Conservation (phyloP, 2,329 filamentous ascomycete species). For the Penicillium carneum region DNA sequence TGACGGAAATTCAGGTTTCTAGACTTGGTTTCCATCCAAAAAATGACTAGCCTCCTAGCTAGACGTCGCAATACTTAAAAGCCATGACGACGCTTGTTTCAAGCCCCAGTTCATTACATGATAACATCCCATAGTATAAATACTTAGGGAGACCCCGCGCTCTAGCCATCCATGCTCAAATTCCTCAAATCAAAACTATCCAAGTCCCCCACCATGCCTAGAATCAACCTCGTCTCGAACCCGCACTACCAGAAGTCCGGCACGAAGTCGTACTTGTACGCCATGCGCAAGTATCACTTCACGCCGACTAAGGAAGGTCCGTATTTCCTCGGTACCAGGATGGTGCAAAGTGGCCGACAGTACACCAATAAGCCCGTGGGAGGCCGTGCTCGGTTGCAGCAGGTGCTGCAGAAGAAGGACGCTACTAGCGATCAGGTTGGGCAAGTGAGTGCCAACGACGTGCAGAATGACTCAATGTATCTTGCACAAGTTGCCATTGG, state of each 20-base stretch:
- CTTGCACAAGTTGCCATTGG: slow-evolving; percentile 70
- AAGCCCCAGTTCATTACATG: slow-evolving; percentile 2
- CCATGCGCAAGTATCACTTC: slow-evolving; percentile 69
- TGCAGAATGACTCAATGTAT: slow-evolving; percentile 72
- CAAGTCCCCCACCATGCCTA: slow-evolving; percentile 47
- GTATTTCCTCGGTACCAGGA: slow-evolving; percentile 61
- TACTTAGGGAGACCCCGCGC: neutral
- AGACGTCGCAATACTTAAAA: neutral
- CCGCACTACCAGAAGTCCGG: slow-evolving; percentile 66
- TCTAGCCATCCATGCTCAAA: slow-evolving; percentile 18
- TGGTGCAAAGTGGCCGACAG: slow-evolving; percentile 59
- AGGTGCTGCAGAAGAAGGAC: slow-evolving; percentile 60
- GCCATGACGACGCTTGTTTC: slow-evolving; percentile 2
- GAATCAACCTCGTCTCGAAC: slow-evolving; percentile 63
- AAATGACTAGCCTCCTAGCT: slow-evolving; percentile 3
- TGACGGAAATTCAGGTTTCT: slow-evolving; percentile 6
- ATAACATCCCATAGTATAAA: neutral
- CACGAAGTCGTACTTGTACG: slow-evolving; percentile 68
- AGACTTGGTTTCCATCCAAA: neutral
- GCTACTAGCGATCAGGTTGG: slow-evolving; percentile 48
- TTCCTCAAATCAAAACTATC: slow-evolving; percentile 22
- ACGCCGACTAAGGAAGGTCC: slow-evolving; percentile 68
- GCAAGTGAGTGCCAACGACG: slow-evolving; percentile 66
- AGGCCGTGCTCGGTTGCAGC: slow-evolving; percentile 57
- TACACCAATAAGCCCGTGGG: slow-evolving; percentile 57